These are phyloP conservation scores for Penicillium fimorum DNA, from an alignment of 495 filamentous ascomycete genomes.

Conservation along the genomic window DNA sequence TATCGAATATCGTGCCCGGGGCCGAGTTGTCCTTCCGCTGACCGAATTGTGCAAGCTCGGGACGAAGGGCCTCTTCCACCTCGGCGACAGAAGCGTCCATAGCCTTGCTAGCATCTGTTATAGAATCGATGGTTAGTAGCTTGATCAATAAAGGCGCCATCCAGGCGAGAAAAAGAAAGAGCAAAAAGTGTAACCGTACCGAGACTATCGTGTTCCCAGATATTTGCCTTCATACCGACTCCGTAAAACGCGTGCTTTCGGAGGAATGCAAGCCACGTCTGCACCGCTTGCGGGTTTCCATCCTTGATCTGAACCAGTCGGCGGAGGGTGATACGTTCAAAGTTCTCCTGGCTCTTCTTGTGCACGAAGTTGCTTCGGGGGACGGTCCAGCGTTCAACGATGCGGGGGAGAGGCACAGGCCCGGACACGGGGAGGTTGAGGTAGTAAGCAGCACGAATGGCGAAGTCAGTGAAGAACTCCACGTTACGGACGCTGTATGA, in stretches of 20 bases:
- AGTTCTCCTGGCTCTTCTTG: conserved; percentile 98
- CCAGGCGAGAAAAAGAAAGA: background rate
- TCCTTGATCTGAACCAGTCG: conserved; percentile 91
- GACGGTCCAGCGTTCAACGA: conserved; percentile 90
- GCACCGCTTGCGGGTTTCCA: conserved; percentile 82
- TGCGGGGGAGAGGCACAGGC: conserved; percentile 83
- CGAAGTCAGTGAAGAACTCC: conserved; percentile 94
- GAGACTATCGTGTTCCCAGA: conserved; percentile 80
- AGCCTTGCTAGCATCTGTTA: conserved; percentile 59
- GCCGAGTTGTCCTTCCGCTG: conserved; percentile 45
- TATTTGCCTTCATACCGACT: conserved; percentile 97
- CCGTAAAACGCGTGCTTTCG: conserved; percentile 89
- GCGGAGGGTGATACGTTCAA: conserved; percentile 83
- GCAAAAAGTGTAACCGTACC: conserved; percentile 40
- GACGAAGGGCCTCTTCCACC: conserved; percentile 57
- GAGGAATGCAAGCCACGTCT: conserved; percentile 88
- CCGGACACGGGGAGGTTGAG: conserved; percentile 82
- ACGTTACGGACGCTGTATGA: conserved; percentile 90
- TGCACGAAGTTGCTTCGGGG: conserved; percentile 84
- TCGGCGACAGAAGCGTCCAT: conserved; percentile 62
- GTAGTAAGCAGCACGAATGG: conserved; percentile 92
- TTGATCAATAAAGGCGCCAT: background rate
- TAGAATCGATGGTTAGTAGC: conserved; percentile 10
- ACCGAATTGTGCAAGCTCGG: conserved; percentile 64
- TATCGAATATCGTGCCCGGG: conserved; percentile 26